Evolutionary conservation across 192 early-diverging fungal genomes (phyloP).

Genomic region (Backusella macrospora): DNA sequence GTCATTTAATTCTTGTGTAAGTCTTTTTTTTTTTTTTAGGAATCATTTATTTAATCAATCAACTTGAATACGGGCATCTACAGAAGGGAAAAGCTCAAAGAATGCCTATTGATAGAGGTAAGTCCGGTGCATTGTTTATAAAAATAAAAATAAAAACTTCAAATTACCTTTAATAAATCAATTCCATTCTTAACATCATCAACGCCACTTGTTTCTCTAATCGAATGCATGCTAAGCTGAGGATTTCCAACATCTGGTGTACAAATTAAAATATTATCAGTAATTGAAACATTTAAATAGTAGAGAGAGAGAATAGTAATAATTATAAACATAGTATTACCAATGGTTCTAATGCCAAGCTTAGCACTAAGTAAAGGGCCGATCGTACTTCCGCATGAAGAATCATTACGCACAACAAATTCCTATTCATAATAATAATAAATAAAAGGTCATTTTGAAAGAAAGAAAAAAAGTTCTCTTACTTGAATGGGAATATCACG

Average conservation of each 20-base stretch:
- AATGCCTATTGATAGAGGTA: slow-evolving; percentile 19
- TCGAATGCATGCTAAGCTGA: slow-evolving; percentile 96
- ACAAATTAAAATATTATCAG: background rate
- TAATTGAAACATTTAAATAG: too few species aligned
- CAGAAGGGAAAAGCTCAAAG: slow-evolving; percentile 32
- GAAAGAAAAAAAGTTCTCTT: background rate
- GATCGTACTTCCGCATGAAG: slow-evolving; percentile 94
- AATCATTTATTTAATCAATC: slow-evolving; percentile 7
- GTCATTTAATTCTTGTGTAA: too few species aligned
- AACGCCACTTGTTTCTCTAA: slow-evolving; percentile 88
- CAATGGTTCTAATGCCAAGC: slow-evolving; percentile 93
- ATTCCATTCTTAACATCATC: slow-evolving; percentile 89
- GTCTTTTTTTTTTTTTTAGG: too few species aligned
- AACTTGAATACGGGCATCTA: slow-evolving; percentile 25
- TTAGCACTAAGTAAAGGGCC: slow-evolving; percentile 95
- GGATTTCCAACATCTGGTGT: slow-evolving; percentile 89
- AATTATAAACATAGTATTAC: slow-evolving; percentile 45
- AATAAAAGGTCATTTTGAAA: background rate
- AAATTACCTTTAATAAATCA: slow-evolving; percentile 75
- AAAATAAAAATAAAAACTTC: background rate
- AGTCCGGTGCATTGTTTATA: too few species aligned
- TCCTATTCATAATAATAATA: slow-evolving; percentile 39
- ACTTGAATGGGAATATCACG: slow-evolving; percentile 77
- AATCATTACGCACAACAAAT: slow-evolving; percentile 92
- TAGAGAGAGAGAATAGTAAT: too few species aligned